Evolutionary conservation across 1,139 yeast genomes (phyloP).

Genomic region (Debaryomyces nepalensis): DNA sequence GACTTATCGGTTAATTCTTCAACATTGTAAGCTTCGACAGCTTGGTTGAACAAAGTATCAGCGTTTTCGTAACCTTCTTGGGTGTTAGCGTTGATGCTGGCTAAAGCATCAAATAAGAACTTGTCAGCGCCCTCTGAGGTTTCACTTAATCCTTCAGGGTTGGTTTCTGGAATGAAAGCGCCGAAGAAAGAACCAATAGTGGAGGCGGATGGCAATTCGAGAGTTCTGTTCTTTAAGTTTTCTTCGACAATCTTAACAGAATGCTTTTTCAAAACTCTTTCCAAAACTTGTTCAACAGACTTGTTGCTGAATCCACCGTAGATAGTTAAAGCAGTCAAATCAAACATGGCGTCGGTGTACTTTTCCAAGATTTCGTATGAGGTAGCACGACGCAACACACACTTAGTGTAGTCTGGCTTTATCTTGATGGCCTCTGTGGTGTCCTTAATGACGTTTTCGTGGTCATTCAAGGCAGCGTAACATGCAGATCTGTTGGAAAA

Average conservation of each 20-base stretch:
- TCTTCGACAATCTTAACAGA: conserved; percentile 69
- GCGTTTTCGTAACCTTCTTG: conserved; percentile 77
- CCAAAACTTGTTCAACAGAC: conserved; percentile 79
- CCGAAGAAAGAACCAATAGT: conserved; percentile 86
- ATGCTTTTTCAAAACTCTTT: conserved; percentile 81
- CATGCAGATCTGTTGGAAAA: conserved; percentile 97
- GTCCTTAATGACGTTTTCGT: conserved; percentile 83
- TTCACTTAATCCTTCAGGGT: conserved; percentile 56
- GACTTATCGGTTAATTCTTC: conserved; percentile 39
- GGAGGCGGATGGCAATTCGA: conserved; percentile 80
- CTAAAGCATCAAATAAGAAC: conserved; percentile 70
- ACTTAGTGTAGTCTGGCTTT: conserved; percentile 90
- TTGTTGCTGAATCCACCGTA: conserved; percentile 81
- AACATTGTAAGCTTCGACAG: conserved; percentile 59
- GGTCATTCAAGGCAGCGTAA: conserved; percentile 78
- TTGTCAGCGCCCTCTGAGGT: conserved; percentile 59
- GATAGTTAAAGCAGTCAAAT: conserved; percentile 82
- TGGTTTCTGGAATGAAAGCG: conserved; percentile 57
- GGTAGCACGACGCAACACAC: conserved; percentile 76
- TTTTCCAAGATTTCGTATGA: conserved; percentile 83
- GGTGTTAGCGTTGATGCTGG: conserved; percentile 64
- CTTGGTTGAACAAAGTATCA: conserved; percentile 67
- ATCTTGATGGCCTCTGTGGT: conserved; percentile 83
- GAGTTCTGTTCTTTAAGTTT: conserved; percentile 54
- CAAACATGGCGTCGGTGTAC: conserved; percentile 87